Conservation (phyloP, 176 grass and related monocot genomes). For the Alopecurus myosuroides region DNA sequence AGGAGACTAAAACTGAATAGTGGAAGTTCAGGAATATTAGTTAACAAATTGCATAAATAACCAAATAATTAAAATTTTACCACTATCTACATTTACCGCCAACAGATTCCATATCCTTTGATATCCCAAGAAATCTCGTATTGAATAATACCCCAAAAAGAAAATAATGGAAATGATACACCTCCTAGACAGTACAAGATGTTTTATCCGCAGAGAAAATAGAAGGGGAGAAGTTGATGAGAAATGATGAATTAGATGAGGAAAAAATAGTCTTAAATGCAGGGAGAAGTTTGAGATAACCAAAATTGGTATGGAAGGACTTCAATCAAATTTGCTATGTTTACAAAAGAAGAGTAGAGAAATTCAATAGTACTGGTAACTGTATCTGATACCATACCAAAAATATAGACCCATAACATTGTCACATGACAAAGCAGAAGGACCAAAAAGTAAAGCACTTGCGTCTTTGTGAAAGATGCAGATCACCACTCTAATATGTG, state of each 20-base stretch:
- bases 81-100: background rate
- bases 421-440: slow-evolving; percentile 14
- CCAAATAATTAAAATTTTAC: background rate
- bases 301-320: background rate
- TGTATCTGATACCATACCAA: background rate
- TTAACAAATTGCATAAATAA: background rate
- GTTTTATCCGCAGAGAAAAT: background rate
- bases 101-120: background rate
- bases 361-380: slow-evolving; percentile 1
- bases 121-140: background rate
- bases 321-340: background rate
- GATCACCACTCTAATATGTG: slow-evolving; percentile 10
- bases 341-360: background rate
- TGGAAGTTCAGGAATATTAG: background rate
- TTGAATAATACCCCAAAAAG: background rate
- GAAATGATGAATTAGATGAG: background rate
- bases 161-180: background rate
- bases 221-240: slow-evolving; percentile 5
- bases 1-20: background rate
- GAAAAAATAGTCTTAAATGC: background rate
- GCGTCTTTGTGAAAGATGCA: slow-evolving; percentile 34
- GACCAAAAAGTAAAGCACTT: slow-evolving; percentile 18
- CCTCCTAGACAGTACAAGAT: background rate
- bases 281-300: background rate
- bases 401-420: slow-evolving; percentile 2